These are phyloP conservation scores for Lipomyces starkeyi DNA, from an alignment of 805 yeast species.

Conservation along the genomic window DNA sequence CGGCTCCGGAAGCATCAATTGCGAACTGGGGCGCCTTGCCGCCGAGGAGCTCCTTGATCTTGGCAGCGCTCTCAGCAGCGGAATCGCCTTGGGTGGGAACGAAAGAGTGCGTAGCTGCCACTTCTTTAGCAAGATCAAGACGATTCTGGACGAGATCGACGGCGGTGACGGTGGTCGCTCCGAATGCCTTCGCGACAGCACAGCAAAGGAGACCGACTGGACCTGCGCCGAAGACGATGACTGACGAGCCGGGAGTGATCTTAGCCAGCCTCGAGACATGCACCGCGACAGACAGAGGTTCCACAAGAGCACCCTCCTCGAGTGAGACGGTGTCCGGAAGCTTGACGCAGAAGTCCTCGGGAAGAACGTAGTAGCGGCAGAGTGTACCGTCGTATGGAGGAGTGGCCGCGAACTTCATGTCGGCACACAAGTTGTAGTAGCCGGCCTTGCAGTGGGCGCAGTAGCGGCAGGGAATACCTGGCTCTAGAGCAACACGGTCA, in stretches of 20 bases:
- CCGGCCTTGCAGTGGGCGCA: constrained; percentile 80
- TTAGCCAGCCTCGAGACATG: constrained; percentile 73
- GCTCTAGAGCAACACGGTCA: constrained; percentile 87
- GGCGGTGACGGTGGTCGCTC: constrained; percentile 71
- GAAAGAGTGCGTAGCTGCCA: constrained; percentile 66
- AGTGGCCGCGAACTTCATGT: constrained; percentile 89
- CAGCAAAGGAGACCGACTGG: constrained; percentile 83
- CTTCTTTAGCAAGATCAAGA: constrained; percentile 66
- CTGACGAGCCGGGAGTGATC: constrained; percentile 68
- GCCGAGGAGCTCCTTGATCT: constrained; percentile 45
- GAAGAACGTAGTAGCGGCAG: constrained; percentile 71
- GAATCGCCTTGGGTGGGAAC: constrained; percentile 53
- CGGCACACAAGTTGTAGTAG: constrained; percentile 80
- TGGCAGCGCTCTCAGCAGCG: constrained; percentile 50
- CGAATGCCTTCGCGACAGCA: constrained; percentile 73
- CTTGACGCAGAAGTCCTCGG: constrained; percentile 82
- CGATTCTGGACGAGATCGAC: constrained; percentile 74
- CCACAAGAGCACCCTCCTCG: constrained; percentile 87
- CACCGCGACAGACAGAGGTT: constrained; percentile 86
- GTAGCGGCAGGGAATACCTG: constrained; percentile 83
- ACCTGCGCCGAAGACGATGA: constrained; percentile 85
- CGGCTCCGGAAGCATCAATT: constrained; percentile 89
- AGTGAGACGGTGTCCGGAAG: constrained; percentile 77
- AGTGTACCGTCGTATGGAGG: constrained; percentile 87
- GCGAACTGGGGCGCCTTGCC: constrained; percentile 50